phyloP scores from a whole-genome alignment of 2,329 filamentous ascomycete genomes.

The Hypoxylon sp. region DNA sequence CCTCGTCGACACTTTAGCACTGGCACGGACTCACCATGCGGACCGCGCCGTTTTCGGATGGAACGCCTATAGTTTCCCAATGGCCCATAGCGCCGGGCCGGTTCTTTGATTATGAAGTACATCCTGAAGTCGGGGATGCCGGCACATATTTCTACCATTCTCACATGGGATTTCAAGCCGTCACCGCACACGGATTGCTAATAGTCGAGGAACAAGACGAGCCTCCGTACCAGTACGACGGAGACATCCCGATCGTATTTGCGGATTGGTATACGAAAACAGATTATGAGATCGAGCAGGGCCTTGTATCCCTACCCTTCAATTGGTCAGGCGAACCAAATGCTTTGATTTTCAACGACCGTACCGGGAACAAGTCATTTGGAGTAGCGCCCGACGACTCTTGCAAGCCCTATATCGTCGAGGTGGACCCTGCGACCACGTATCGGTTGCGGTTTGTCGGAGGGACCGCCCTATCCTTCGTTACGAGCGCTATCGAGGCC shows the following conservation, averaged over 20 bases:
- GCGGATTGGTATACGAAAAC: constrained; percentile 65
- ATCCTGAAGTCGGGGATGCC: constrained; percentile 58
- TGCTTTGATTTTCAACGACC: constrained; percentile 65
- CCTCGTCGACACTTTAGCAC: constrained; percentile 55
- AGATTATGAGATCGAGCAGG: constrained; percentile 59
- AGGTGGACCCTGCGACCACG: constrained; percentile 65
- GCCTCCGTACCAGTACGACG: constrained; percentile 67
- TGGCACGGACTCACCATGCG: constrained; percentile 72
- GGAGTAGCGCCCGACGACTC: constrained; percentile 46
- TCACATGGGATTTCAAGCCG: constrained; percentile 68
- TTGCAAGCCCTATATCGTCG: constrained; percentile 60
- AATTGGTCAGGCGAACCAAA: constrained; percentile 66
- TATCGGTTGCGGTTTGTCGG: constrained; percentile 70
- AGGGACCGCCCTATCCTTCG: constrained; percentile 61
- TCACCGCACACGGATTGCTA: constrained; percentile 64
- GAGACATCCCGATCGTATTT: constrained; percentile 63
- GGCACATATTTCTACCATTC: constrained; percentile 76
- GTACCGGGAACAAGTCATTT: constrained; percentile 52
- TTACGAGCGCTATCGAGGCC: constrained; percentile 62
- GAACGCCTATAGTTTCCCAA: constrained; percentile 65
- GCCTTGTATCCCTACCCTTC: constrained; percentile 58
- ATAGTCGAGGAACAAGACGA: constrained; percentile 61
- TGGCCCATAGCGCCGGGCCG: constrained; percentile 69
- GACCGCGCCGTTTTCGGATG: constrained; percentile 69
- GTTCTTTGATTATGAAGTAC: constrained; percentile 74